Conservation (phyloP, 257 asterid species). For the Solanum virginianum region DNA sequence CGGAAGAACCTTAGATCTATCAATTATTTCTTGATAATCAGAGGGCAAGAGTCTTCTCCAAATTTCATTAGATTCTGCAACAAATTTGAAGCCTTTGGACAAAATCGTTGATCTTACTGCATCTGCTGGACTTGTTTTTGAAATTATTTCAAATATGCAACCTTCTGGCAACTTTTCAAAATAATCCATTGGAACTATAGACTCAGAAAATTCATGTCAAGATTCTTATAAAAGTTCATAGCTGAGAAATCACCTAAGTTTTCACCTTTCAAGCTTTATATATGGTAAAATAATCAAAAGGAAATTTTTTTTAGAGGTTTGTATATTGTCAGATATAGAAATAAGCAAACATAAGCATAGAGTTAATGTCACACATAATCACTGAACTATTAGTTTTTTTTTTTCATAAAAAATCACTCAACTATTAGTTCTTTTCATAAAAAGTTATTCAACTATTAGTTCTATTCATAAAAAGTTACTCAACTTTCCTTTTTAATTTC, state of each 20-base stretch:
- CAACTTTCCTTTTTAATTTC: too few species aligned
- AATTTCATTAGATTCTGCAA: background rate
- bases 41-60: conserved; percentile 17
- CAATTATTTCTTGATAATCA: conserved; percentile 5
- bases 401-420: too few species aligned
- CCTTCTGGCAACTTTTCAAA: background rate
- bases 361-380: too few species aligned
- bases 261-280: background rate
- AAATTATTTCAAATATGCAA: conserved; percentile 27
- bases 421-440: too few species aligned
- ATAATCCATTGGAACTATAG: background rate
- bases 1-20: conserved; percentile 1
- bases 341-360: background rate
- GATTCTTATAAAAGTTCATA: background rate
- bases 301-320: background rate
- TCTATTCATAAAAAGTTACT: too few species aligned
- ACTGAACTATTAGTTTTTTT: too few species aligned
- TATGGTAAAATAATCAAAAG: background rate
- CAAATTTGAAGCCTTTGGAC: conserved; percentile 1
- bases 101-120: conserved; percentile 23
- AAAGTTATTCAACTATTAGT: too few species aligned
- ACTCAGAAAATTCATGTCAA: background rate
- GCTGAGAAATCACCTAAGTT: background rate
- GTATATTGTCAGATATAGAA: background rate
- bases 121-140: conserved; percentile 35